phyloP scores from a whole-genome alignment of 768 basidiomycete genomes.

The Filobasidium floriforme region DNA sequence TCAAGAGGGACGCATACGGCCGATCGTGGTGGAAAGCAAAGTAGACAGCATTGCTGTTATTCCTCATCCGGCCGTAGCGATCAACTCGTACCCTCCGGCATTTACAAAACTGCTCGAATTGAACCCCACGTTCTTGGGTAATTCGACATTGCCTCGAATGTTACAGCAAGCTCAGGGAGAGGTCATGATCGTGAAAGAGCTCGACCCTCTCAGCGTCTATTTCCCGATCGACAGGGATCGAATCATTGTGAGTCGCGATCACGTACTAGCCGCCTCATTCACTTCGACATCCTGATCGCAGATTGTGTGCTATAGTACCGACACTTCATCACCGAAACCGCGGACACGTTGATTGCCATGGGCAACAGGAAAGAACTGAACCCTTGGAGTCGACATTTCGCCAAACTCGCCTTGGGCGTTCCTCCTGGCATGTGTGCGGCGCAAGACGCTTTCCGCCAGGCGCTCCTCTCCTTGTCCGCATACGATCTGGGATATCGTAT shows the following conservation, averaged over 20 bases:
- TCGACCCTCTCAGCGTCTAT: not conserved
- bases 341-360: conserved; percentile 24
- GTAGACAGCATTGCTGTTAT: not conserved
- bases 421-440: conserved; percentile 50
- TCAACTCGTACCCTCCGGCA: not conserved
- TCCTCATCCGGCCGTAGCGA: not conserved
- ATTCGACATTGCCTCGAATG: not conserved
- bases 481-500: conserved; percentile 28
- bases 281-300: not conserved
- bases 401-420: conserved; percentile 24
- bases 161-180: not conserved
- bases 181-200: not conserved
- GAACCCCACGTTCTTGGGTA: not conserved
- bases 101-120: not conserved
- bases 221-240: not conserved
- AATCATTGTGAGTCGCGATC: not conserved
- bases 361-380: conserved; percentile 14
- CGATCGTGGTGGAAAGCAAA: not conserved
- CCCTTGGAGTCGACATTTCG: conserved; percentile 25
- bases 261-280: not conserved
- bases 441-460: conserved; percentile 28
- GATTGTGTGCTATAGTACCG: conserved; percentile 16
- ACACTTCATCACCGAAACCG: conserved; percentile 28
- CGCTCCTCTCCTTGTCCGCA: conserved; percentile 25
- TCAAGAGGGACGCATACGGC: not conserved